Evolutionary conservation across 169 alveolate genomes (phyloP).

Genomic region (Plasmodium inui): DNA sequence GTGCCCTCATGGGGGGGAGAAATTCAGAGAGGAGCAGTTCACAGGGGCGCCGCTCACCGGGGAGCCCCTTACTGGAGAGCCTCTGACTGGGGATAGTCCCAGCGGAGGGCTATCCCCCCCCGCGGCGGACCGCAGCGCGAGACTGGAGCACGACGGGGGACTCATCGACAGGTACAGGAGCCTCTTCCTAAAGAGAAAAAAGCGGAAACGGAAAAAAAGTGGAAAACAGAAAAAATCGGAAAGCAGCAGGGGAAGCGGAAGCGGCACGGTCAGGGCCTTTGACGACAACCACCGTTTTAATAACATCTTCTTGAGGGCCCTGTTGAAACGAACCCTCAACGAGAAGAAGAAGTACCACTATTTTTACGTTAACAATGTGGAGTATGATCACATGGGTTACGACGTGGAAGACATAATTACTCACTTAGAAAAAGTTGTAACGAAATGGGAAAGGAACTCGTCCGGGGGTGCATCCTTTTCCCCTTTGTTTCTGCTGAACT

Average conservation of each 20-base stretch:
- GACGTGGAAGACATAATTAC: slow-evolving; percentile 25
- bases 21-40: background rate
- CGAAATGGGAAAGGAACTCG: slow-evolving; percentile 3
- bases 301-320: background rate
- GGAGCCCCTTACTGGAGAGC: background rate
- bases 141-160: background rate
- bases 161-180: slow-evolving; percentile 16
- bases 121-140: background rate
- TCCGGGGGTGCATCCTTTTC: background rate
- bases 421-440: slow-evolving; percentile 23
- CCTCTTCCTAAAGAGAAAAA: slow-evolving; percentile 14
- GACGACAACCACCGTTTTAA: slow-evolving; percentile 31
- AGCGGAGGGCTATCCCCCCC: background rate
- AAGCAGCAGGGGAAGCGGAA: background rate
- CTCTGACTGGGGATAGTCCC: background rate
- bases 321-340: background rate
- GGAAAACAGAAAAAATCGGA: background rate
- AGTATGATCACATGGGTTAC: slow-evolving; percentile 24
- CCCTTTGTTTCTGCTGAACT: slow-evolving; percentile 10
- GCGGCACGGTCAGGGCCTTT: background rate
- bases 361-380: slow-evolving; percentile 28
- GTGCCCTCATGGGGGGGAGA: background rate
- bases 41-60: background rate
- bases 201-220: background rate
- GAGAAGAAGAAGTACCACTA: slow-evolving; percentile 42